Conservation (phyloP, 2,329 filamentous ascomycete species). For the Alternaria sp. region DNA sequence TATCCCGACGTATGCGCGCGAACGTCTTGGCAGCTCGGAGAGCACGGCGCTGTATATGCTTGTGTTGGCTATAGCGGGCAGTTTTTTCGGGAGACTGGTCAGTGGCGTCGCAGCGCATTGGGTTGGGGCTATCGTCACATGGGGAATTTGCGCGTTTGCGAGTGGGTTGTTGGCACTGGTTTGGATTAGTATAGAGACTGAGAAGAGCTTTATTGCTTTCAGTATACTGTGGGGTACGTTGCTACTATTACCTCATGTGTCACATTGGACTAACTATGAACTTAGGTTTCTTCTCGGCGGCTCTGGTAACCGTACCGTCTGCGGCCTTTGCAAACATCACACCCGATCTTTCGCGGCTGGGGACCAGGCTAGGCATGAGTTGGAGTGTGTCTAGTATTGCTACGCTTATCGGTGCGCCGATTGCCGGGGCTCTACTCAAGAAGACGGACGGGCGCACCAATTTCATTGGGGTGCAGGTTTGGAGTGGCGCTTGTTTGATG, state of each 20-base stretch:
- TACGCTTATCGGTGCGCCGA: constrained; percentile 44
- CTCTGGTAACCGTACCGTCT: constrained; percentile 46
- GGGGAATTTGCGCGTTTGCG: constrained; percentile 37
- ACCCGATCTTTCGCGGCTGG: constrained; percentile 43
- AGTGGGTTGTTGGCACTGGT: constrained; percentile 37
- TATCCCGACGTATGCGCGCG: constrained; percentile 43
- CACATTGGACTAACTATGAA: background rate
- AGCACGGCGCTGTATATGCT: constrained; percentile 42
- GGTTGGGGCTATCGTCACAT: constrained; percentile 41
- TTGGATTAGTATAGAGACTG: constrained; percentile 42
- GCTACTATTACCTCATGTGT: background rate
- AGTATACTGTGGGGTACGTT: constrained; percentile 45
- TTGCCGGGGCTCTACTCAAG: constrained; percentile 42
- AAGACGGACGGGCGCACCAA: constrained; percentile 26
- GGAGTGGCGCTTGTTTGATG: constrained; percentile 45
- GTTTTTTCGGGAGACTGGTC: constrained; percentile 43
- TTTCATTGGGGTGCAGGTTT: constrained; percentile 44
- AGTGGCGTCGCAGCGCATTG: constrained; percentile 42
- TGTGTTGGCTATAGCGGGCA: constrained; percentile 40
- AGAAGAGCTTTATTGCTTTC: constrained; percentile 40
- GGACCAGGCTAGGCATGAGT: constrained; percentile 47
- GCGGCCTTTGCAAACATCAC: constrained; percentile 47
- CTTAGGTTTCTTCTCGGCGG: constrained; percentile 46
- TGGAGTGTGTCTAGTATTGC: constrained; percentile 47
- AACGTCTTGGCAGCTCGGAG: constrained; percentile 37